Evolutionary conservation across 176 grass and related monocot genomes (phyloP).

Genomic region (Poa pratensis): DNA sequence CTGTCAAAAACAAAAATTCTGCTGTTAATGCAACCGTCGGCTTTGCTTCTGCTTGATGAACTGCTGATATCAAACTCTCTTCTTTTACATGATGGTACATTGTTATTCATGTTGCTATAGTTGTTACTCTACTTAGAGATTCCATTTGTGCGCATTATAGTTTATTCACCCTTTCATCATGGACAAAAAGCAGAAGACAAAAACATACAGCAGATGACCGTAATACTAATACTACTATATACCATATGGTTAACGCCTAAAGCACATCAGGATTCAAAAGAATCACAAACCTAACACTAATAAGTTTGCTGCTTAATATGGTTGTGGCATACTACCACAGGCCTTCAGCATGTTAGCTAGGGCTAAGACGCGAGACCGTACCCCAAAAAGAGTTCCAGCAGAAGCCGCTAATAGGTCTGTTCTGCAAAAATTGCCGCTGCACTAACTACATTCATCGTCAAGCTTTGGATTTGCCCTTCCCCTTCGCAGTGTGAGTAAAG

Average conservation of each 20-base stretch:
- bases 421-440: slow-evolving; percentile 26
- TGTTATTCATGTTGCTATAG: neutral
- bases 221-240: too few species aligned
- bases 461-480: slow-evolving; percentile 63
- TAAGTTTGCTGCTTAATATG: neutral
- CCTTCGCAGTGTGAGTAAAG: slow-evolving; percentile 52
- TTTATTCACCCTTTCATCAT: neutral
- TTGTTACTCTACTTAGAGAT: neutral
- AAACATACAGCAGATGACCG: neutral
- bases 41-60: neutral
- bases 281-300: slow-evolving; percentile 6
- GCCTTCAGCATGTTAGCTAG: slow-evolving; percentile 10
- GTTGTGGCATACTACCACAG: neutral
- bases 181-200: neutral
- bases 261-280: slow-evolving; percentile 20
- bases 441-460: slow-evolving; percentile 14
- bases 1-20: neutral
- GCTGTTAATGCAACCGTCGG: neutral
- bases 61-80: too few species aligned
- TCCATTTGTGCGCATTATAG: neutral
- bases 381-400: slow-evolving; percentile 14
- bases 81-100: neutral
- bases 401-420: neutral
- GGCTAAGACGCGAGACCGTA: neutral
- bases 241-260: neutral